Evolutionary conservation across 495 filamentous ascomycete genomes (phyloP), one percentile per base, ranked within the genome.

Genomic region (Penicillium daleae): DNA sequence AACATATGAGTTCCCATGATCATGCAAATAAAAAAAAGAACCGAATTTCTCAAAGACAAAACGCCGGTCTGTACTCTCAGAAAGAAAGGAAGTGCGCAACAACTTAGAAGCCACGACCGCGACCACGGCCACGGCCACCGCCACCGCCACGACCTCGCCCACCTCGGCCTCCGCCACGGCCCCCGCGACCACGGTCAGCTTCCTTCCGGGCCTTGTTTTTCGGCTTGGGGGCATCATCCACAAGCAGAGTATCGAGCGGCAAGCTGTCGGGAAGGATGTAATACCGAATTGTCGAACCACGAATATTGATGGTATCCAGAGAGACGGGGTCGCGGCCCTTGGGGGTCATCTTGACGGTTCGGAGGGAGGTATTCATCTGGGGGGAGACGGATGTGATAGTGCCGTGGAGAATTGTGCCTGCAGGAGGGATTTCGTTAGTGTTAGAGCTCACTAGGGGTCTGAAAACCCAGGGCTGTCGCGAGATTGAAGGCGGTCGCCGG

Each of bases 141-240:
- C 89, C 85, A 59, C 89, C 76, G 3, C 87, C 86, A 53, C 88
- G 66, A 37, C 83, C 82, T 52, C 82, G 71, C 62, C 82, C 80
- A 68, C 85, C 90, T 29, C 82, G 65, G 55, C 73, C 76, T 58
- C 90, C 79, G 42, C 83, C 76, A 52, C 84, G 83, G 60, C 83
- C 80, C 50, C 87, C 86, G 63, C 87, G 84, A 17, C 89, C 88
- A 56, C 86, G 79, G 66, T 91, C 90, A 31, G 87, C 82, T 78
- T 99, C 96, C 83, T 99, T 99, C 70, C 95, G 83, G 31, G 95
- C 94, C 87, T 98, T 98, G 78, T 99, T 98, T 88, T 98, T 98
- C 53, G 95, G 94, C 81, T 99, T 99, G 33, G 93, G 92, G 56
- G 92, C 87, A 75, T 99, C 95, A 70, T 99, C 95, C 60, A 99